Base-by-base conservation (phyloP, 176 grass and related monocot genomes). In the Phyllostachys edulis region DNA sequence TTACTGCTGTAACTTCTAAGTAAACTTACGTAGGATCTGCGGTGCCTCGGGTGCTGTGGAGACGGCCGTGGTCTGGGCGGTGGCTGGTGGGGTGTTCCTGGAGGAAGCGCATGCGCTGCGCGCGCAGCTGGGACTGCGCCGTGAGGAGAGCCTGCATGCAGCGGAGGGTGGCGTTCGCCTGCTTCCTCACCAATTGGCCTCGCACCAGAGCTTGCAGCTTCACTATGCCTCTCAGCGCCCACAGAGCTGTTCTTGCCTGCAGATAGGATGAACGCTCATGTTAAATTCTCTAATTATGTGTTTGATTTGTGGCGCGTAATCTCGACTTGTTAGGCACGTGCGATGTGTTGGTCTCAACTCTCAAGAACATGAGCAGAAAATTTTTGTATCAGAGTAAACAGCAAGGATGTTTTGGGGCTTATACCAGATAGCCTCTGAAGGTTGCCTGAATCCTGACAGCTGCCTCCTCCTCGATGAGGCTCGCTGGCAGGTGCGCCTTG, bases 361-460 rank as follows among this genome's bases (percentile, higher is more conserved):
- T 10, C 13, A 27, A 18, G 13, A 84, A 75, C 45, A 63, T 0
- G 59, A 64, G 51, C 16, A 15, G 0, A 5, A 32, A 57, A 57
- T 39, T 14, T 7, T n/a, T 38, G 47, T 75, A 9, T 52, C 7
- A 5, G 26, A 29, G 12, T 14, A 9, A 23, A 45, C 26, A 20
- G 14, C 9, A 21, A 40, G 67, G 20, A 40, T 24, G 13, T 39
- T 75, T 79, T 3, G 16, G 9, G 41, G 9, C 26, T 42, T 0
- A 12, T 89, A 98, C 96, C 93, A 95, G 89, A 32, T 93, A 93
- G 36, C 88, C 93, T 86, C 93, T 91, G 83, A 93, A 98, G 13
- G 81, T 67, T 11, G 96, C 84, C 81, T 98, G 96, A 76, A 98
- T 95, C 63, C 81, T 93, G 54, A 87, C 87, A 5, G 90, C 95